phyloP scores from a whole-genome alignment of 805 yeast genomes.

The Kuraishia capsulata region DNA sequence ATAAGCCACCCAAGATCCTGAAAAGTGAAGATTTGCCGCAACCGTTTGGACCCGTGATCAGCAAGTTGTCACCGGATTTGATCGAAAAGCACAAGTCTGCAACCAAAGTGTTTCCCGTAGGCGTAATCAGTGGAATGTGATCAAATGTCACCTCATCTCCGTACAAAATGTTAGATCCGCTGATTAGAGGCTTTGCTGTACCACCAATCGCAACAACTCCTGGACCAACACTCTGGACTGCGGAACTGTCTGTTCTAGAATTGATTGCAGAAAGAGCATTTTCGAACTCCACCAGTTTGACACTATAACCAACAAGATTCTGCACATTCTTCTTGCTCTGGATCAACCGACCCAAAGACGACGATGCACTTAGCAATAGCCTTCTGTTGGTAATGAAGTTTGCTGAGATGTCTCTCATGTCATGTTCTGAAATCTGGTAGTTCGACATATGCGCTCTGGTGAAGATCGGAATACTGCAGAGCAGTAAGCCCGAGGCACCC shows the following conservation, averaged over 20 bases:
- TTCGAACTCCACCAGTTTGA: conserved; percentile 64
- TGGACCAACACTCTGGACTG: not conserved
- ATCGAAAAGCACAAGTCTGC: conserved; percentile 60
- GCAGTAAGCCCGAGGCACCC: conserved; percentile 89
- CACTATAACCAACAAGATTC: conserved; percentile 74
- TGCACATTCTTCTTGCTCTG: conserved; percentile 78
- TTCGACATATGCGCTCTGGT: conserved; percentile 17
- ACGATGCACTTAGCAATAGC: conserved; percentile 73
- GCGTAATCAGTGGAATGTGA: conserved; percentile 76
- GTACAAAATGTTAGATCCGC: conserved; percentile 25
- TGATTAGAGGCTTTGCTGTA: conserved; percentile 12
- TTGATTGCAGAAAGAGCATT: conserved; percentile 47
- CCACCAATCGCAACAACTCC: not conserved
- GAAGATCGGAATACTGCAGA: conserved; percentile 87
- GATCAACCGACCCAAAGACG: conserved; percentile 79
- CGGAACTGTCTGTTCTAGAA: conserved; percentile 5
- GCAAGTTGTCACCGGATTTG: conserved; percentile 72
- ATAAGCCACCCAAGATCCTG: conserved; percentile 83
- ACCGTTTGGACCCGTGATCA: conserved; percentile 94
- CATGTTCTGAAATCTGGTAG: conserved; percentile 36
- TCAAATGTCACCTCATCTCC: conserved; percentile 64
- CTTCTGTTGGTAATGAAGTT: conserved; percentile 85
- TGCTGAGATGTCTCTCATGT: conserved; percentile 43
- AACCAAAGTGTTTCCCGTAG: conserved; percentile 68
- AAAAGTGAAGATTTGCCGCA: conserved; percentile 92